Percentiles rank a stretch among this genome's conserved stretches.
Conservation (phyloP, 2,329 filamentous ascomycete species). For the Alternaria angustiovoidea region DNA sequence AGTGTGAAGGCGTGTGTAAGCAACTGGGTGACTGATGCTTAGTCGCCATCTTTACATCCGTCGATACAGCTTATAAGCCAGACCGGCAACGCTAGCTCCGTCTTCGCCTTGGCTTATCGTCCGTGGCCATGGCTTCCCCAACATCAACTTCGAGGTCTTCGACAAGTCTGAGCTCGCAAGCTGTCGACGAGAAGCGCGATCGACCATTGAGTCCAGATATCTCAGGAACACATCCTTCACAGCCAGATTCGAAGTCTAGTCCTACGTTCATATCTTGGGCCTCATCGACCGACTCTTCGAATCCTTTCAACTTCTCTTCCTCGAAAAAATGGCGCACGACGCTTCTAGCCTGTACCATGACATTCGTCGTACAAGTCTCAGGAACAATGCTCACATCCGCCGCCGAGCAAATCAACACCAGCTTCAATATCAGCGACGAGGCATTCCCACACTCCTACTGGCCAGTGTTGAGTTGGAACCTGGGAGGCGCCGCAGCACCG, state of each 20-base stretch:
- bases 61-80: background rate
- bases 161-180: background rate
- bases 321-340: constrained; percentile 55
- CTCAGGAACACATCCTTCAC: background rate
- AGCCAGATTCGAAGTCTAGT: background rate
- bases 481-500: constrained; percentile 54
- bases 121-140: background rate
- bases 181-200: background rate
- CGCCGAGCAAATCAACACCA: constrained; percentile 47
- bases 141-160: background rate
- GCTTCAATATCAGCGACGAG: constrained; percentile 51
- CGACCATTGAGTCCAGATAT: background rate
- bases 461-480: constrained; percentile 53
- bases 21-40: constrained; percentile 1
- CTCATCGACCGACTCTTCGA: constrained; percentile 33
- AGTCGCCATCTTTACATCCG: background rate
- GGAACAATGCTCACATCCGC: constrained; percentile 46
- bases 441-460: constrained; percentile 54
- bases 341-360: constrained; percentile 55
- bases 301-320: constrained; percentile 54
- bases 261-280: constrained; percentile 28
- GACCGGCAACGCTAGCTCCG: background rate
- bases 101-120: background rate
- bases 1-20: background rate
- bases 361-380: constrained; percentile 43